Evolutionary conservation across 2,329 filamentous ascomycete species (phyloP), one percentile per base, ranked within the genome.

Genomic region (Coniella vitis): DNA sequence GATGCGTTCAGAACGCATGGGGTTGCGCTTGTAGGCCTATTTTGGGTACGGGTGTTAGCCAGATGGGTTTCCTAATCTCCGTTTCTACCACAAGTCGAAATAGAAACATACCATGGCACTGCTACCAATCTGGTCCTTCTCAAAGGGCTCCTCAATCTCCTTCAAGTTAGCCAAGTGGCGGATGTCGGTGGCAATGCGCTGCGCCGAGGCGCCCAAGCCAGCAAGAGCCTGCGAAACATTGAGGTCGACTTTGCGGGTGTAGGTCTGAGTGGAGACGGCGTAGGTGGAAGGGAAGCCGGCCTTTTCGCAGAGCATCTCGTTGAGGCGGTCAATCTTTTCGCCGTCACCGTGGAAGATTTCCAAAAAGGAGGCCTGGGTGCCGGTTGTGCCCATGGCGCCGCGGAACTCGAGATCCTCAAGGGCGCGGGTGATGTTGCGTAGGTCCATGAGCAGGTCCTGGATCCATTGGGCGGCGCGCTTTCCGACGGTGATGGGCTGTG

Each of bases 191-290:
- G 80, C 78, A 53, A 94, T 90, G 52, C 84, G 80, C 61, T 87
- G 78, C 43, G 81, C 86, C 0, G 87, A 88, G n/a, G 87, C 77
- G 20, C 87, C 90, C 45, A 95, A 81, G 1, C 82, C 87, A 29
- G 78, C 75, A 31, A 95, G 72, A n/a, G 86, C 87, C 61, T 93
- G 90, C 58, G 83, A 78, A n/a, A 95, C 74, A 49, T 84, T 75
- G 36, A 87, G 73, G 63, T 96, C 90, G 47, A 95, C 83, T 69
- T 93, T 93, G 54, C 88, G 79, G 4, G 85, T 83, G 41, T 71
- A 71, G 4, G 71, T 73, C 62, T 90, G 86, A 17, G 80, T 81
- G 7, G 83, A 85, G 51, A 89, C 79, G 54, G 76, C 75, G 60
- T 79, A 84, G 39, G 74, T 73, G 22, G 57, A 57, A 13, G 47